Base-by-base conservation (phyloP, 441 rosid genomes). In the Gossypium davidsonii region DNA sequence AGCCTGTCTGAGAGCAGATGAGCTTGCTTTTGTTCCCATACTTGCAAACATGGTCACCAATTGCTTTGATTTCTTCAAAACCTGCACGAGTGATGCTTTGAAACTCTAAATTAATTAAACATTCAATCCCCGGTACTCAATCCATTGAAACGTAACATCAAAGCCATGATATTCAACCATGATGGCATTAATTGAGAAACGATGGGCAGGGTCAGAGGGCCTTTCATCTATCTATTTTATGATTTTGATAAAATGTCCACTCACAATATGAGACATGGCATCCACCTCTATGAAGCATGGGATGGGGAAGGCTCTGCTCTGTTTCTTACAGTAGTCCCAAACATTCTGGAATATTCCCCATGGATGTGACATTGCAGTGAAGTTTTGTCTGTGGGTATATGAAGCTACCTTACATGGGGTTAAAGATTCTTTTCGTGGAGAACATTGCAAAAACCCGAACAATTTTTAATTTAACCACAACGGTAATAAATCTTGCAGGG, bases 21-120 rank as follows among this genome's bases (percentile, higher is more conserved):
- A 74, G 4, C 55, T 34, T 15, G 79, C 21, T 48, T 55, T 61
- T 77, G 80, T 74, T 79, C 71, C 77, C 77, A 37, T 68, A 2
- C 73, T 74, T 53, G 51, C 73, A 39, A 74, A 72, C 82, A 77
- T 57, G 74, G 71, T 11, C 53, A 58, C 60, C 49, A 59, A 70
- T 28, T 15, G 18, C 25, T 67, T 51, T 67, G 59, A 51, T 25
- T 49, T n/a, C 44, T 28, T n/a, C 21, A 49, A n/a, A 2, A 26
- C 58, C 21, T 48, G 71, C 71, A 67, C 58, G n/a, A 49, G 58
- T 49, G 71, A 26, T 49, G 58, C 57, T 49, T 67, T 67, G 58
- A n/a, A 67, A 67, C 44, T 67, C 25, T 8, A 48, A 52, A 17
- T 15, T 52, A 52, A 17, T 42, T 42, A 14, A 37, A 63, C 23